Conservation (phyloP, 345 rosid genomes). For the Stellera chamaejasme region DNA sequence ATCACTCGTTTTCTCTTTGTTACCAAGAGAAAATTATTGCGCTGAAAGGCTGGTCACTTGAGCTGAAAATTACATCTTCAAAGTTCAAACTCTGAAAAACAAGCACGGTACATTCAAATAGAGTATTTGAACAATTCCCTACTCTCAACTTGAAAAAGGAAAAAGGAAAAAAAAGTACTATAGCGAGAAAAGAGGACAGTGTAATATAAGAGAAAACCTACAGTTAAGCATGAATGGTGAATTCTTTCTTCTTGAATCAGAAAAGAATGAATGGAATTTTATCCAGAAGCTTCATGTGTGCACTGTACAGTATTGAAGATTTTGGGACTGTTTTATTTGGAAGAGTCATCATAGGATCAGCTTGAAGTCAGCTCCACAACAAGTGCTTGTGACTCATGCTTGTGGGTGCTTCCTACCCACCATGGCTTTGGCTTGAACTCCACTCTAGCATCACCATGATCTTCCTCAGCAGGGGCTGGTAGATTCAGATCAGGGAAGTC, state of each 20-base stretch:
- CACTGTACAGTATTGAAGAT: constrained; percentile 17
- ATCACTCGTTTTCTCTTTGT: constrained; percentile 36
- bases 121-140: constrained; percentile 3
- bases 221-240: constrained; percentile 11
- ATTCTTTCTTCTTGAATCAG: constrained; percentile 17
- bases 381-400: constrained; percentile 20
- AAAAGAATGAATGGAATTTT: constrained; percentile 37
- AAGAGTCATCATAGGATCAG: constrained; percentile 14
- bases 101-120: constrained; percentile 11
- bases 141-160: constrained; percentile 4
- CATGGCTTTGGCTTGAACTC: constrained; percentile 41
- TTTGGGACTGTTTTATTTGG: constrained; percentile 10
- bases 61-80: constrained; percentile 7
- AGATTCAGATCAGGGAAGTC: constrained; percentile 46
- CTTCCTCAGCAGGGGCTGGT: constrained; percentile 50
- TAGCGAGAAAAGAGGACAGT: constrained; percentile 3
- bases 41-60: not conserved
- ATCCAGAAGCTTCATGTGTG: constrained; percentile 14
- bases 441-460: constrained; percentile 20
- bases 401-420: constrained; percentile 43
- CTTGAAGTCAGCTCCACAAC: constrained; percentile 33
- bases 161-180: not conserved
- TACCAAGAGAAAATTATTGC: constrained; percentile 26
- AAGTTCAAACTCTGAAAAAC: constrained; percentile 3
- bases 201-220: constrained; percentile 2